These are phyloP conservation scores for Aspergillus carlsbadensis DNA, from an alignment of 495 filamentous ascomycete genomes.

Conservation along the genomic window DNA sequence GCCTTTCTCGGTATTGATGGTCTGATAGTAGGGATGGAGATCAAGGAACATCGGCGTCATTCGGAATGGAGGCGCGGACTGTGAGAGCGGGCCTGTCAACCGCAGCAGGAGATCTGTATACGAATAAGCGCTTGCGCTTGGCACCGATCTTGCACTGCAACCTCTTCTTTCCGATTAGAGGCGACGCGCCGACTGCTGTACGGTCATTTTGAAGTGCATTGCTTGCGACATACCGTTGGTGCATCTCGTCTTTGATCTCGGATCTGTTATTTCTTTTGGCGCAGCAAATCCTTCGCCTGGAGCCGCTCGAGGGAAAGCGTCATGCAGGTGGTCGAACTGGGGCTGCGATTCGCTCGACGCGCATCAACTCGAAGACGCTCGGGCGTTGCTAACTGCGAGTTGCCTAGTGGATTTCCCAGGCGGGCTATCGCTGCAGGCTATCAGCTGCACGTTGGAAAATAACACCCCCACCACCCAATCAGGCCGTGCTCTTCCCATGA, in stretches of 20 bases:
- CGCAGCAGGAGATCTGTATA: conserved; percentile 1
- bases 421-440: conserved; percentile 18
- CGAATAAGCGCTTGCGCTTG: background rate
- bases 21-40: conserved; percentile 10
- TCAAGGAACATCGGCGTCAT: conserved; percentile 3
- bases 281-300: conserved; percentile 16
- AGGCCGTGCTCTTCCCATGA: conserved; percentile 10
- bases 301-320: conserved; percentile 22
- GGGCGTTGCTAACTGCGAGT: conserved; percentile 1
- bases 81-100: background rate
- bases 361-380: conserved; percentile 17
- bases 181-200: conserved; percentile 19
- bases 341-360: conserved; percentile 20
- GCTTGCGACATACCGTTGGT: conserved; percentile 1
- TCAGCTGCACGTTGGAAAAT: conserved; percentile 26
- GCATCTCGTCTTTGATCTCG: conserved; percentile 9
- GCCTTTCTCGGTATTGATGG: conserved; percentile 13
- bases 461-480: conserved; percentile 21
- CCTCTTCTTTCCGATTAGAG: conserved; percentile 8
- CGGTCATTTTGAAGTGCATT: conserved; percentile 15
- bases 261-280: conserved; percentile 9
- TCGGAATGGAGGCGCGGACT: background rate
- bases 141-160: conserved; percentile 4
- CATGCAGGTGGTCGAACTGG: conserved; percentile 20
- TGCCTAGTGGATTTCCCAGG: background rate